Percentiles rank a stretch among this genome's conserved stretches.
Evolutionary conservation across 768 basidiomycete genomes (phyloP).

Genomic region (Nevesoporus exiguus): DNA sequence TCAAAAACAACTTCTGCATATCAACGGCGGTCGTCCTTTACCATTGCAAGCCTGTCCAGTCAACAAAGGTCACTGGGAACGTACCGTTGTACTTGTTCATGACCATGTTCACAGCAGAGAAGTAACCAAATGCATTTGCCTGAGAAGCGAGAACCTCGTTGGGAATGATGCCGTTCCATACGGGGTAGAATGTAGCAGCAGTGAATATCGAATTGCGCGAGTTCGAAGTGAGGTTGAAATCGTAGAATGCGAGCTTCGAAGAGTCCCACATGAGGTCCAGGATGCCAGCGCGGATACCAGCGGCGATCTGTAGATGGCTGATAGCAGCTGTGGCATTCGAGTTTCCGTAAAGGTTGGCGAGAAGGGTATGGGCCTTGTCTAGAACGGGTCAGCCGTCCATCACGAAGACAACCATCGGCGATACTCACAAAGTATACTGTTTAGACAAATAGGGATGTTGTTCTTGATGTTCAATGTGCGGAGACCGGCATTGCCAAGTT

Average conservation of each 20-base stretch:
- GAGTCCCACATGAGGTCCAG: conserved; percentile 87
- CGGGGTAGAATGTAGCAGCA: conserved; percentile 77
- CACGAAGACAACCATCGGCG: neutral
- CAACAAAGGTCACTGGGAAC: conserved; percentile 73
- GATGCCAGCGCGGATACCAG: conserved; percentile 60
- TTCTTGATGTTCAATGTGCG: conserved; percentile 68
- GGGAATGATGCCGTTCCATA: conserved; percentile 87
- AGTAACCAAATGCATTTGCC: conserved; percentile 64
- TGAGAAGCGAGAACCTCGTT: conserved; percentile 55
- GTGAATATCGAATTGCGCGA: conserved; percentile 63
- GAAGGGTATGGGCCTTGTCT: conserved; percentile 62
- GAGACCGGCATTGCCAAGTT: conserved; percentile 50
- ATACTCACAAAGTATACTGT: conserved; percentile 76
- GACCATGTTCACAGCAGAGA: conserved; percentile 73
- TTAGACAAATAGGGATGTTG: conserved; percentile 73
- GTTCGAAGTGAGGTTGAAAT: conserved; percentile 76
- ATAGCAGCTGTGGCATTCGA: conserved; percentile 42
- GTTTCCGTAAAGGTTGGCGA: conserved; percentile 59
- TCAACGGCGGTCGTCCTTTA: conserved; percentile 23
- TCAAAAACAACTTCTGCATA: neutral
- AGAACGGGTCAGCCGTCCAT: neutral
- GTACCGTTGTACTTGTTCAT: conserved; percentile 87
- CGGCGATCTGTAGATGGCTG: conserved; percentile 55
- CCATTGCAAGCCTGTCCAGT: conserved; percentile 78
- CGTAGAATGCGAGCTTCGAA: conserved; percentile 83